Evolutionary conservation across 1,139 yeast genomes (phyloP), one percentile per base, ranked within the genome.

Genomic region (Geotrichum aggregatum): DNA sequence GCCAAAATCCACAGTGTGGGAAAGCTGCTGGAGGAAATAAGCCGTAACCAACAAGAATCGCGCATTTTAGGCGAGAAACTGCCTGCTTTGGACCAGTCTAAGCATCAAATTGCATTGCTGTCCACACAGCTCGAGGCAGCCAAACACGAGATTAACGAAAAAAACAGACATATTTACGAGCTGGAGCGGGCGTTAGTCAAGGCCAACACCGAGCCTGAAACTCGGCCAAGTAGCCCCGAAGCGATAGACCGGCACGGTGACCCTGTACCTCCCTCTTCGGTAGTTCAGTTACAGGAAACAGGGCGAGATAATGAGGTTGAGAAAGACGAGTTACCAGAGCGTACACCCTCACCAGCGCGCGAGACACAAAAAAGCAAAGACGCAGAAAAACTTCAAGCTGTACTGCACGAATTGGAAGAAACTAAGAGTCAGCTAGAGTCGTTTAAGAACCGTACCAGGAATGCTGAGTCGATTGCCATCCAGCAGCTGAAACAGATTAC

Each of bases 1-100:
- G 67, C 74, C 49, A 77, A 76, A 59, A 58, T 78, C 46, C 67
- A 69, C 49, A 71, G 77, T 3, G 72, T 76, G n/a, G 68, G 72
- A 26, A 64, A 67, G 11, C 67, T 76, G 56, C 59, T 70, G 26
- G 62, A 62, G 22, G 67, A 69, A 41, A 54, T 54, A 2, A 39
- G 49, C 16, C 39, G 49, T 5, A 54, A 54, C 31, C 56, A 54
- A 36, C 53, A 50, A 22, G 53, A 50, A 21, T 50, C 53, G 11
- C 39, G 45, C 19, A 22, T 40, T 8, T 28, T 50, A 14, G 36
- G 50, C 22, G 53, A 50, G 18, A 38, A 38, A 7, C 40, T 50
- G n/a, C 53, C 53, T 5, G 28, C 53, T 3, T 44, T 50, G 14
- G 53, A 50, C 26, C 26, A 24, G 10, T 46, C 35, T 38, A 50